Conservation (phyloP, 768 basidiomycete species). For the Tylopilus sp. region DNA sequence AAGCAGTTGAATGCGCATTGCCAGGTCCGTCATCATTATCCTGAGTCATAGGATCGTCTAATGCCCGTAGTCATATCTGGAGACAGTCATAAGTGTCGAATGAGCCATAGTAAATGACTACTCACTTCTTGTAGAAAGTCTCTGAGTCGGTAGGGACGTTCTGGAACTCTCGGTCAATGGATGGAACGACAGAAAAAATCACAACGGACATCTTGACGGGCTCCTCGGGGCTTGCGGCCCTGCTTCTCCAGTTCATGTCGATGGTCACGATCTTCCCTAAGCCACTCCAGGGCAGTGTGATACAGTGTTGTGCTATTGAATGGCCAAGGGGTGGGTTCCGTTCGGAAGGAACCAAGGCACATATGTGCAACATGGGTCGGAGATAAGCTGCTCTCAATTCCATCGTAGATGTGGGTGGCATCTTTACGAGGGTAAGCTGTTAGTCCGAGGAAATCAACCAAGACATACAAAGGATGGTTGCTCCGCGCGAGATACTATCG, state of each 20-base stretch:
- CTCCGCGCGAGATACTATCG: conserved; percentile 75
- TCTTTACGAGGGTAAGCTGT: conserved; percentile 43
- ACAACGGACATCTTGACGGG: conserved; percentile 50
- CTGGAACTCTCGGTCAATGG: conserved; percentile 32
- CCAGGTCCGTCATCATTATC: too few species aligned
- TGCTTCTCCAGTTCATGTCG: conserved; percentile 55
- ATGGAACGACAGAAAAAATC: neutral
- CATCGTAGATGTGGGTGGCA: conserved; percentile 97
- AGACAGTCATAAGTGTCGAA: conserved; percentile 6
- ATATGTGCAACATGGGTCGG: conserved; percentile 94
- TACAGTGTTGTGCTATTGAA: conserved; percentile 50
- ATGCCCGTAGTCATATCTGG: conserved; percentile 50
- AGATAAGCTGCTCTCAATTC: conserved; percentile 63
- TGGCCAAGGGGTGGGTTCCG: conserved; percentile 70
- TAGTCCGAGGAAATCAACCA: neutral
- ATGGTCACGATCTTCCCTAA: conserved; percentile 75
- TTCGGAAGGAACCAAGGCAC: conserved; percentile 74
- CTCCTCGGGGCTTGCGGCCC: conserved; percentile 60
- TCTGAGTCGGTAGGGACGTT: conserved; percentile 71
- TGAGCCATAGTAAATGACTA: neutral
- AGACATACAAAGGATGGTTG: conserved; percentile 81
- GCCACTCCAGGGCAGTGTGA: conserved; percentile 78
- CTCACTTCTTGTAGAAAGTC: conserved; percentile 81
- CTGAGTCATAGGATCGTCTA: conserved; percentile 21
- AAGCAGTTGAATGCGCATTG: conserved; percentile 16